Evolutionary conservation across 139 green algal genomes (phyloP).

Genomic region (Chlorella sp.): DNA sequence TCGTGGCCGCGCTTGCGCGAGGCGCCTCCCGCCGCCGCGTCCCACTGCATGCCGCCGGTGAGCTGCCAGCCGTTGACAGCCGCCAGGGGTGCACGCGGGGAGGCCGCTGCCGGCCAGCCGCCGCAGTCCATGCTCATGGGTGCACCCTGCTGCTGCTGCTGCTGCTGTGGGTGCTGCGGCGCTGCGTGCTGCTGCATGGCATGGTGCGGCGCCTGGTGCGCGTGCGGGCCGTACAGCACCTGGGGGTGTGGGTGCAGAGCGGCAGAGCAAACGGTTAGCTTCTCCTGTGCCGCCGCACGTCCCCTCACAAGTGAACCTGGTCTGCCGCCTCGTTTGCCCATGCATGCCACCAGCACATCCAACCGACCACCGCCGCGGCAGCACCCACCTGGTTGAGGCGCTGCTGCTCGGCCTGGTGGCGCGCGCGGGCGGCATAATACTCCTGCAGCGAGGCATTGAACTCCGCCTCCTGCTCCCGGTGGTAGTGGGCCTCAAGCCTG

Average conservation of each 20-base stretch:
- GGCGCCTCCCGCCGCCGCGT: background rate
- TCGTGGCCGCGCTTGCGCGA: background rate
- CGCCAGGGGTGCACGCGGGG: background rate
- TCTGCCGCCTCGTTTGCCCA: background rate
- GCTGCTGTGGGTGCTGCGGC: background rate
- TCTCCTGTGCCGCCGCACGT: background rate
- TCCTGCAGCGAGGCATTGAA: background rate
- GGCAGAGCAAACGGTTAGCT: background rate
- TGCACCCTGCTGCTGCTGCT: background rate
- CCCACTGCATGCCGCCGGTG: constrained; percentile 2
- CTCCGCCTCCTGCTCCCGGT: constrained; percentile 5
- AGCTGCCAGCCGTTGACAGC: background rate
- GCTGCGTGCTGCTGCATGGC: background rate
- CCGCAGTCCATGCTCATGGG: background rate
- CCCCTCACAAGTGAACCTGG: background rate
- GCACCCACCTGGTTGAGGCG: constrained; percentile 22
- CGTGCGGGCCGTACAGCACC: constrained; percentile 12
- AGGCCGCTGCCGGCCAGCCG: background rate
- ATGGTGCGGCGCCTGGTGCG: background rate
- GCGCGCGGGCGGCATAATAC: constrained; percentile 1
- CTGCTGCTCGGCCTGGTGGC: constrained; percentile 33
- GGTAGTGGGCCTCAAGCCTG: constrained; percentile 27
- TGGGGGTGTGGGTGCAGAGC: background rate
- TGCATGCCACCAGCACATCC: background rate
- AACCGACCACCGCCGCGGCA: background rate